Conservation (phyloP, 1,284 basidiomycete species). For the Trichosporon inkin region DNA sequence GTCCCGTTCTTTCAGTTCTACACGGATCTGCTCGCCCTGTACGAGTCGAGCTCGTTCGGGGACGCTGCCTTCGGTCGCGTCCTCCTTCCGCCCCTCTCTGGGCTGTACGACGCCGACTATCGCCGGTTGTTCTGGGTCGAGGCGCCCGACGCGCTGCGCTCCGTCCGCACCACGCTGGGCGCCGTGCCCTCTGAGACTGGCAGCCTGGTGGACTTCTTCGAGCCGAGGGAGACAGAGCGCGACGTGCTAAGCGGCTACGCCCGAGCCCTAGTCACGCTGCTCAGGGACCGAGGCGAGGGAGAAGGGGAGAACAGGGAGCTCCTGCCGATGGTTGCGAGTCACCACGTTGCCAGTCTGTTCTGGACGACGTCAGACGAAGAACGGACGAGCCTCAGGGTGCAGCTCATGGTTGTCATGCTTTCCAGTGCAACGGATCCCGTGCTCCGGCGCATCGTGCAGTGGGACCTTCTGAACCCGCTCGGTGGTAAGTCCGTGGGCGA, state of each 20-base stretch:
- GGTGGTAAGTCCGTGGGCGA: not conserved
- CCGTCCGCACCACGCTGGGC: constrained; percentile 51
- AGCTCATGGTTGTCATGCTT: constrained; percentile 19
- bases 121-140: constrained; percentile 80
- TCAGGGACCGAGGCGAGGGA: constrained; percentile 40
- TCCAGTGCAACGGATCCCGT: constrained; percentile 9
- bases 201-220: constrained; percentile 61
- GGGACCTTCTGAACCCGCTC: not conserved
- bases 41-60: constrained; percentile 84
- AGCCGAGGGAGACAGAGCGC: constrained; percentile 64
- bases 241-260: constrained; percentile 60
- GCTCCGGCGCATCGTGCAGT: constrained; percentile 8
- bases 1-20: constrained; percentile 89
- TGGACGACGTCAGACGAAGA: constrained; percentile 55
- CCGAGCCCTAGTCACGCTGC: constrained; percentile 44
- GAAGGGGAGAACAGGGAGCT: constrained; percentile 50
- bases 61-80: constrained; percentile 70
- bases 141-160: constrained; percentile 56
- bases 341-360: constrained; percentile 71
- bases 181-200: constrained; percentile 31
- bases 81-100: constrained; percentile 68
- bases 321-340: constrained; percentile 65
- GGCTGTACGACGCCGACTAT: constrained; percentile 72
- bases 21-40: constrained; percentile 82
- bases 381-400: constrained; percentile 10